Percentiles rank a stretch among this genome's conserved stretches.
Evolutionary conservation across 2,329 filamentous ascomycete genomes (phyloP).

Genomic region (Venturia effusa): DNA sequence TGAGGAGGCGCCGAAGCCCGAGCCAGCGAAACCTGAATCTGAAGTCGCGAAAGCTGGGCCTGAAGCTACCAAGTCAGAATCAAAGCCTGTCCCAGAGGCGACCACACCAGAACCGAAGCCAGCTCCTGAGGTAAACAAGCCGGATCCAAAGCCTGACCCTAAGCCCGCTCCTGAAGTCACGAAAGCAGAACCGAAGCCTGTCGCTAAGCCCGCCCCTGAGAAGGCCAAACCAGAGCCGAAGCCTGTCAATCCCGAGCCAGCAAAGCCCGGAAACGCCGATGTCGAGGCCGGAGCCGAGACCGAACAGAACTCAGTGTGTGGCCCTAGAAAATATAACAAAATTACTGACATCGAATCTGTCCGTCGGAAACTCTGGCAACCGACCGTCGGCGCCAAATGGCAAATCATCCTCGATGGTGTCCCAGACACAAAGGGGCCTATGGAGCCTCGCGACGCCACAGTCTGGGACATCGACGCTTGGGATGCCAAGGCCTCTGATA

Average conservation of each 20-base stretch:
- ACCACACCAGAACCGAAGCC: background rate
- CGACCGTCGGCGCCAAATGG: conserved; percentile 43
- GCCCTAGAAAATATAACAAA: background rate
- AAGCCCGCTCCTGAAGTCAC: background rate
- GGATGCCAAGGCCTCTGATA: conserved; percentile 36
- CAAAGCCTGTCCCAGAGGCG: background rate
- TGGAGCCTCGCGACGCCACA: background rate
- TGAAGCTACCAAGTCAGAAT: background rate
- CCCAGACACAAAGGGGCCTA: conserved; percentile 18
- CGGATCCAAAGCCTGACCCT: background rate
- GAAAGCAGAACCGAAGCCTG: background rate
- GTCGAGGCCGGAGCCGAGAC: background rate
- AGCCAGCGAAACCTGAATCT: background rate
- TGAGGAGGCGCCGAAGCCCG: background rate
- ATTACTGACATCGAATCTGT: background rate
- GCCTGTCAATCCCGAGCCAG: background rate
- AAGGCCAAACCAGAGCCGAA: background rate
- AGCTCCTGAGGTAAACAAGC: background rate
- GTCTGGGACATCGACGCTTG: conserved; percentile 51
- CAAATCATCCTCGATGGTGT: conserved; percentile 47
- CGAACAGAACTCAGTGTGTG: background rate
- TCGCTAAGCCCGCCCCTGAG: background rate
- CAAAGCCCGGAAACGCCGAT: background rate
- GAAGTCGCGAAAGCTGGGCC: background rate
- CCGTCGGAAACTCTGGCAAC: conserved; percentile 38